These are phyloP conservation scores for Rhododendron vialii DNA, from an alignment of 148 eudicot genomes.

Conservation along the genomic window DNA sequence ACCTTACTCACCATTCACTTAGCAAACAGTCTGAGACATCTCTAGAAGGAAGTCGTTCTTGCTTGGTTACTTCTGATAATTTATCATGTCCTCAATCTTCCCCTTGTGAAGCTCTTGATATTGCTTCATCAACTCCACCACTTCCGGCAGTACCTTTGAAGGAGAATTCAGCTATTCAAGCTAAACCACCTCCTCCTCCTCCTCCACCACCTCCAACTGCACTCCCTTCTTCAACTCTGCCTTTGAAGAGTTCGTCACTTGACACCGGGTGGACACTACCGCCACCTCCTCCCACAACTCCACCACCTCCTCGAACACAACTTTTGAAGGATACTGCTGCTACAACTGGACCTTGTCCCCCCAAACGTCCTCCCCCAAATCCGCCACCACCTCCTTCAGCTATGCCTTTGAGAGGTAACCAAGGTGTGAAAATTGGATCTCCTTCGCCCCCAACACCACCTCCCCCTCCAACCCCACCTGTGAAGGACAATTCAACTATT, in stretches of 20 bases:
- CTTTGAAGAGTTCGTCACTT: neutral
- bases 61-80: neutral
- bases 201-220: constrained; percentile 1
- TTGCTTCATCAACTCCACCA: constrained; percentile 15
- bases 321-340: constrained; percentile 6
- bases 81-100: constrained; percentile 4
- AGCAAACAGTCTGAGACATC: neutral
- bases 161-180: constrained; percentile 1
- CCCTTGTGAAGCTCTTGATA: neutral
- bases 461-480: constrained; percentile 26
- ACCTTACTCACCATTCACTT: constrained; percentile 4
- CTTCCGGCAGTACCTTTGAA: constrained; percentile 1
- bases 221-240: neutral
- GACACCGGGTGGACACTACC: neutral
- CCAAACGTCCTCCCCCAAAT: constrained; percentile 11
- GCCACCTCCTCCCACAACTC: neutral
- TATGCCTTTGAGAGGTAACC: constrained; percentile 14
- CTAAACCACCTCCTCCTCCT: neutral
- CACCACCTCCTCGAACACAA: constrained; percentile 5
- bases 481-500: neutral
- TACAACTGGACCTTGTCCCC: constrained; percentile 14
- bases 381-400: constrained; percentile 14
- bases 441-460: constrained; percentile 17
- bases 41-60: constrained; percentile 1
- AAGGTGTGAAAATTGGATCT: constrained; percentile 5